phyloP scores from a whole-genome alignment of 2,329 filamentous ascomycete genomes.

The Fusarium xyrophilum region DNA sequence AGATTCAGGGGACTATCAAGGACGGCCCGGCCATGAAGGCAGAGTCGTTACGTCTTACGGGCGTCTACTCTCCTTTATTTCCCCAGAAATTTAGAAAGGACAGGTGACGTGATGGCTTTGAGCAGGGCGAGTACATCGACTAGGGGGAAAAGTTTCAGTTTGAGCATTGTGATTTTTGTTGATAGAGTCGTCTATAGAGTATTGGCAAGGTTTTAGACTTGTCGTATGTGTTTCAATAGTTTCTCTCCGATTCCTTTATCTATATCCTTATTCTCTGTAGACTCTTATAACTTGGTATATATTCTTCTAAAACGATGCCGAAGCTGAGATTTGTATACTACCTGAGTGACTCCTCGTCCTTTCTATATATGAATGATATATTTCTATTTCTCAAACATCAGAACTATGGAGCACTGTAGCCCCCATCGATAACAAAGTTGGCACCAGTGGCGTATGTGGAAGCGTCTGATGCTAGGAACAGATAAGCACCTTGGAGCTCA shows the following conservation, averaged over 20 bases:
- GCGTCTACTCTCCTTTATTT: slow-evolving; percentile 12
- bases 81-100: background rate
- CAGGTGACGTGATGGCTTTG: background rate
- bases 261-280: background rate
- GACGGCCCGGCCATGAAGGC: background rate
- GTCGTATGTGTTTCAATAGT: background rate
- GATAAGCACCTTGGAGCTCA: slow-evolving; percentile 39
- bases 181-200: background rate
- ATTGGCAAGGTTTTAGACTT: background rate
- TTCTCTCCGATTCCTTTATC: background rate
- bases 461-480: slow-evolving; percentile 43
- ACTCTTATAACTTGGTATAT: background rate
- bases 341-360: background rate
- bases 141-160: background rate
- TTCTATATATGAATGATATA: background rate
- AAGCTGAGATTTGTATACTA: background rate
- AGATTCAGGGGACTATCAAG: background rate
- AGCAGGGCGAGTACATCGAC: background rate
- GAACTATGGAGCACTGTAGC: slow-evolving; percentile 40
- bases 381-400: background rate
- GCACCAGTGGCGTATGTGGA: slow-evolving; percentile 45
- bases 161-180: background rate
- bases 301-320: background rate
- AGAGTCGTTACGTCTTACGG: background rate
- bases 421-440: slow-evolving; percentile 44